These are phyloP conservation scores for Agrocybe praecox DNA, from an alignment of 768 basidiomycete species.

Conservation along the genomic window DNA sequence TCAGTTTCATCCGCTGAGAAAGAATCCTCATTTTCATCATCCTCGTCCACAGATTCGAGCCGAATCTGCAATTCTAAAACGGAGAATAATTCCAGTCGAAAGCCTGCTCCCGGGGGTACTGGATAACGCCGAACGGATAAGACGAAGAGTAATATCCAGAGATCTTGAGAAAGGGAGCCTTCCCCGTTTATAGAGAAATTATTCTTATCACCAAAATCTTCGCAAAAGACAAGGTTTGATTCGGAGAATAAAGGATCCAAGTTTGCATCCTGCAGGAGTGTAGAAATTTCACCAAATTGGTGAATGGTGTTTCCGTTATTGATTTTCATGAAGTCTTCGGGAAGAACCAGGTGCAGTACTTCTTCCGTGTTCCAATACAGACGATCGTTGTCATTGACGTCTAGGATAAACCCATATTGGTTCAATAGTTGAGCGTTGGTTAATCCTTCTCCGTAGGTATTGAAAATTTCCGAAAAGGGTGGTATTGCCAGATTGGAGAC, in stretches of 20 bases:
- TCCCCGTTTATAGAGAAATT: slow-evolving; percentile 43
- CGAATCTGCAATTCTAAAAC: slow-evolving; percentile 12
- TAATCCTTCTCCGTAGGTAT: slow-evolving; percentile 73
- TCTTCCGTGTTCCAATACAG: slow-evolving; percentile 44
- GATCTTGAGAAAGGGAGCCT: slow-evolving; percentile 48
- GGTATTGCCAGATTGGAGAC: slow-evolving; percentile 56
- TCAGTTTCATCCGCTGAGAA: not conserved
- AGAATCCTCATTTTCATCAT: not conserved
- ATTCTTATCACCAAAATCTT: slow-evolving; percentile 10
- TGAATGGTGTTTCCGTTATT: not conserved
- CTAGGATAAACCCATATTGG: slow-evolving; percentile 76
- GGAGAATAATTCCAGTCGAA: not conserved
- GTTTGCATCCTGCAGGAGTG: not conserved
- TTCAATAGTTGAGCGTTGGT: slow-evolving; percentile 66
- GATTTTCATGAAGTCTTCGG: not conserved
- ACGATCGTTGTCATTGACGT: slow-evolving; percentile 70
- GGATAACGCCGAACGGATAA: not conserved
- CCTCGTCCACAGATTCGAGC: not conserved
- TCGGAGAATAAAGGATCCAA: slow-evolving; percentile 5
- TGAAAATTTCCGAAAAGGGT: slow-evolving; percentile 64
- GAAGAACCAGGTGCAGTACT: slow-evolving; percentile 15
- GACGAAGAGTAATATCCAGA: slow-evolving; percentile 44
- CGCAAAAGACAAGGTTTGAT: slow-evolving; percentile 18
- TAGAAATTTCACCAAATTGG: too few relatives aligned
- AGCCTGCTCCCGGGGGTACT: not conserved